Evolutionary conservation across 768 basidiomycete species (phyloP), one percentile per base, ranked within the genome.

Genomic region (Atractiella rhizophila): DNA sequence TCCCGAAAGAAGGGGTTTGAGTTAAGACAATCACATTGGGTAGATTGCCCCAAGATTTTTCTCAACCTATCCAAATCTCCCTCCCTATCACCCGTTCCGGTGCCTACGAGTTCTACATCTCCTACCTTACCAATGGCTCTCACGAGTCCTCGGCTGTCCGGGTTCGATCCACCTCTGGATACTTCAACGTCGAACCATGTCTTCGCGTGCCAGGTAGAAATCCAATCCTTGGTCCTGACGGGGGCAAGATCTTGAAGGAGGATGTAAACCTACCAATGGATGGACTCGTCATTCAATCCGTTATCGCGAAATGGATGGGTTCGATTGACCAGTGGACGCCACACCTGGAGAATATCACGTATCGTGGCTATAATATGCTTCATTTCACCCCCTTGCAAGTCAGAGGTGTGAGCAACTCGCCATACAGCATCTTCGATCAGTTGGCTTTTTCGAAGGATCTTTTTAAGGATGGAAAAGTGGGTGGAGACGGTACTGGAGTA

Each of bases 251-350:
- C 43, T 53, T 63, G 34, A 57, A 67, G 7, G 34, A 45, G 10
- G 62, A 70, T 35, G 64, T 77, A 47, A 66, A 77, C 50, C 63
- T 96, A 15, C 76, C 83, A 2, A 66, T 94, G 31, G 77, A 91
- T 56, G 83, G 79, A 13, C 66, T 98, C 7, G 70, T 76, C 26
- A 74, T 96, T 53, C 63, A 96, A 41, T 85, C 80, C 4, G 66
- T 88, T 28, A 73, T 98, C 33, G 88, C 85, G 2, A 98, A 98
- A 58, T 98, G 91, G 91, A 91, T 94, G 81, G 88, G 86, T 2
- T 67, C 75, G 1, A 59, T 81, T 27, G 58, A 63, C 10, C 64
- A 73, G 24, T 96, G 91, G 91, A 64, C 61, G 32, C 64, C 66
- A 3, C 71, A 80, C 55, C 79, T 91, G 49, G 65, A 68, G 36